Conservation (phyloP, 129 eudicot genomes). For the Mikania micrantha region DNA sequence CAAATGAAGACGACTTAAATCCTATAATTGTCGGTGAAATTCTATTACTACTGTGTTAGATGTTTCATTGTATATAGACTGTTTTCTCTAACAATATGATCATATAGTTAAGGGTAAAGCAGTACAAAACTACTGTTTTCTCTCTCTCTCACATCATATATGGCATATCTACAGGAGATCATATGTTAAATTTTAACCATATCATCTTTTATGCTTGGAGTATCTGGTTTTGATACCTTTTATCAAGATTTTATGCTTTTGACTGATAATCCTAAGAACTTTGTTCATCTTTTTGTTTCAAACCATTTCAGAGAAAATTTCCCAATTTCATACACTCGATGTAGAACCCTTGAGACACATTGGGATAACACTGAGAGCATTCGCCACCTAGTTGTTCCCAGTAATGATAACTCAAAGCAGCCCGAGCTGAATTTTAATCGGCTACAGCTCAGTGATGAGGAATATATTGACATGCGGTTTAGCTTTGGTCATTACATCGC, state of each 20-base stretch:
- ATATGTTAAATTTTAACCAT: background rate
- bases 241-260: slow-evolving; percentile 1
- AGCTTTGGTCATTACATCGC: slow-evolving; percentile 62
- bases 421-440: slow-evolving; percentile 27
- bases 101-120: background rate
- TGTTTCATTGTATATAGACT: background rate
- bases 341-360: slow-evolving; percentile 30
- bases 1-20: background rate
- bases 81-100: background rate
- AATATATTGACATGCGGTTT: slow-evolving; percentile 26
- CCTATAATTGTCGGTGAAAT: background rate
- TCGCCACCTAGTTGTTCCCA: slow-evolving; percentile 23
- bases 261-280: background rate
- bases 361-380: slow-evolving; percentile 37
- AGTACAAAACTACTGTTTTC: background rate
- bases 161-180: background rate
- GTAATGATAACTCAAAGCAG: slow-evolving; percentile 20
- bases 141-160: background rate
- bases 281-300: slow-evolving; percentile 3
- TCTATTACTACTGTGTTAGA: background rate
- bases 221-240: background rate
- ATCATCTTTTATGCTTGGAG: background rate
- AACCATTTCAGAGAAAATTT: slow-evolving; percentile 24
- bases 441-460: slow-evolving; percentile 31
- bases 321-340: slow-evolving; percentile 32